Base-by-base conservation (phyloP, 495 filamentous ascomycete species). In the Copromyces sp. region DNA sequence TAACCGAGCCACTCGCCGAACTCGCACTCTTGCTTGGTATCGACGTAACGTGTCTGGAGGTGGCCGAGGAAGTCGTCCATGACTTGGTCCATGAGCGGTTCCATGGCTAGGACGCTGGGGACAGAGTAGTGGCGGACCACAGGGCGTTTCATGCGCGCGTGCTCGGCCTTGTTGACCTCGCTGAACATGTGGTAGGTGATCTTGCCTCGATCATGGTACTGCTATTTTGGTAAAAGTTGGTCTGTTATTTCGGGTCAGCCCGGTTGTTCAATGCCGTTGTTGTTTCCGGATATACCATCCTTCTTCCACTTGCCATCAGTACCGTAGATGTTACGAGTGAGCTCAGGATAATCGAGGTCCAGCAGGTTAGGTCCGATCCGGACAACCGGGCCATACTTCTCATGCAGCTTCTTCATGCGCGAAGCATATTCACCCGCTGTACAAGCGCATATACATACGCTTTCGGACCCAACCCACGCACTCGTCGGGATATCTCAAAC, bases 191-290 rank as follows among this genome's bases (percentile, higher is more conserved):
- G 80, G 71, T 80, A 80, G 35, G 77, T 80, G 20, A 80, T 81
- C 69, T 81, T 82, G 68, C 81, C 80, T 81, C 76, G 70, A 78
- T 78, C 42, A 81, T 68, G 69, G 76, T 75, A 47, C 79, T 80
- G 73, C 77, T 81, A 61, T 78, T 82, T 29, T 79, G 73, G 77
- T 84, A 85, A 24, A 84, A 84, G 68, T 82, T 79, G n/a, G 77
- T 82, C 81, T 84, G 42, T 8, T 0, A 2, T 71, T 11, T 59
- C 14, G 0, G 3, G 4, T 39, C 24, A 11, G 17, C 9, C 38
- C 2, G 32, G 9, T 1, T 12, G 24, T 20, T 29, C 8, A 29
- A 17, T 11, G 32, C 12, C 4, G 24, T 6, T 35, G 24, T 45
- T 45, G 35, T 20, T 40, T 39, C 6, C 61, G 70, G n/a, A 69